Base-by-base conservation (phyloP, 345 rosid genomes). In the Streptanthus diversifolius region DNA sequence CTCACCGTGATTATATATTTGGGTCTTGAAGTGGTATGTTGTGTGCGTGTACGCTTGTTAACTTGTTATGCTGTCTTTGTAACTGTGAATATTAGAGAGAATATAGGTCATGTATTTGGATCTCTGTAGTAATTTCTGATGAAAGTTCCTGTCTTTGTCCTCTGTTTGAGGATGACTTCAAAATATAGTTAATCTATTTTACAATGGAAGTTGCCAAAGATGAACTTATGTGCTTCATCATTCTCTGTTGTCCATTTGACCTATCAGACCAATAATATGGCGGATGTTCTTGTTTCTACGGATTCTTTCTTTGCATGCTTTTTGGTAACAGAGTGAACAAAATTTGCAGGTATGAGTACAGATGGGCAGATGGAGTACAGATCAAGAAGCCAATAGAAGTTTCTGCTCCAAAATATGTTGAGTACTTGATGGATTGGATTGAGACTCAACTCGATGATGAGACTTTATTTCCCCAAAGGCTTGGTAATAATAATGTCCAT, bases 291-390 rank as follows among this genome's bases (percentile, higher is more conserved):
- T 44, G 37, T 32, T 54, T 18, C 64, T 69, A 30, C 41, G 33
- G 15, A 52, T 47, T 47, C 5, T 13, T 71, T 49, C 43, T 37
- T 9, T 63, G 8, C 45, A 33, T 33, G 30, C 12, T 4, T 33
- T 7, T 57, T 25, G 47, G 19, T 58, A 67, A 75, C 45, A 22
- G 13, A 35, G 18, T 25, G 7, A 3, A 3, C 4, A 6, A 65
- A 51, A 10, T 29, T 78, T 73, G 51, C 87, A 93, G 98, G 83
- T 95, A 95, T 11, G 99, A 95, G 56, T 95, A 95, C 76, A 84
- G 99, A 82, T 95, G 99, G 99, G 99, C 99, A 27, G 99, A 95
- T 85, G 99, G 99, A 41, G 97, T 95, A 17, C 93, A 88, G 78
- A 91, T 95, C 77, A 95, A 95, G 87, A 95, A 90, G 77, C 99